Percentiles rank a stretch among this genome's conserved stretches.
Conservation (phyloP, 768 basidiomycete species). For the Rubroboletus pulcherrimus region DNA sequence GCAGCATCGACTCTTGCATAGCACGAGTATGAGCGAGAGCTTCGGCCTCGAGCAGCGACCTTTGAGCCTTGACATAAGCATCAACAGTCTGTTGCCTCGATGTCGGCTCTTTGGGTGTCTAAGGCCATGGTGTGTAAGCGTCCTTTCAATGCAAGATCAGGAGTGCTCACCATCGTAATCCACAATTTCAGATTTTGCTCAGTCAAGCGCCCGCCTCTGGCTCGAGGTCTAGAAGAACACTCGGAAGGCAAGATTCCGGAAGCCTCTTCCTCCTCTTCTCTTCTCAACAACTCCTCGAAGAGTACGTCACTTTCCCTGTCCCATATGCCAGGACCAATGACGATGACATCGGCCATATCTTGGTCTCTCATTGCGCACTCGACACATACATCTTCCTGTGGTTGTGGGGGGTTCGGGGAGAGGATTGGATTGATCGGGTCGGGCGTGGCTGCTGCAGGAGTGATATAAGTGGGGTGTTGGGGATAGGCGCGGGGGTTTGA, state of each 20-base stretch:
- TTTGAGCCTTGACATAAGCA: conserved; percentile 78
- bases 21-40: conserved; percentile 73
- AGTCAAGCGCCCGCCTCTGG: conserved; percentile 65
- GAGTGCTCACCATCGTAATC: conserved; percentile 62
- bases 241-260: conserved; percentile 47
- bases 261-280: conserved; percentile 68
- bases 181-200: conserved; percentile 81
- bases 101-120: conserved; percentile 91
- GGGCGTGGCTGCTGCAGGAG: conserved; percentile 45
- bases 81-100: conserved; percentile 81
- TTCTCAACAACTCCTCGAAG: conserved; percentile 70
- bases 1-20: conserved; percentile 69
- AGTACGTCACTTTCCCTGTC: conserved; percentile 82
- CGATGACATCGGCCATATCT: conserved; percentile 95
- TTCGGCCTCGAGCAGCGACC: conserved; percentile 77
- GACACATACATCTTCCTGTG: conserved; percentile 82
- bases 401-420: conserved; percentile 47
- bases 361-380: conserved; percentile 99
- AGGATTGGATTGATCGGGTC: conserved; percentile 61
- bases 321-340: conserved; percentile 84
- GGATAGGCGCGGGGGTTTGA: conserved; percentile 63
- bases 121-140: conserved; percentile 6
- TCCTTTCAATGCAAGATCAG: neutral
- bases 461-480: conserved; percentile 77
- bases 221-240: conserved; percentile 54